A percentile compares a stretch with the other conserved stretches of the same genome.
Evolutionary conservation across 169 alveolate genomes (phyloP).

Genomic region (Babesia divergens): DNA sequence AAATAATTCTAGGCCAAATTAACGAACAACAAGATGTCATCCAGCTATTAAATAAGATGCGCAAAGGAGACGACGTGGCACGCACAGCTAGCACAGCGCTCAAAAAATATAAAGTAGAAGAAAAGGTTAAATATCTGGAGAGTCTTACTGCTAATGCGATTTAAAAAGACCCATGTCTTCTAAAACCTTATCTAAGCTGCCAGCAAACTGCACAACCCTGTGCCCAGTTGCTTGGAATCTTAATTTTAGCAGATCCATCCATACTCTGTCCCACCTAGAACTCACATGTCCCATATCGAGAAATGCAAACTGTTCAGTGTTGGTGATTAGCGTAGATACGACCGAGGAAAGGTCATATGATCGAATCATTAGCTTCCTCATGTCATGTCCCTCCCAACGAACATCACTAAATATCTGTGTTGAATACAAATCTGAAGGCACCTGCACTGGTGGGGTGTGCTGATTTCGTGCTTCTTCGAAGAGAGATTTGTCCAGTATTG

Average conservation of each 20-base stretch:
- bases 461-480: background rate
- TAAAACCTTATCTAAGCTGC: background rate
- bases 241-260: background rate
- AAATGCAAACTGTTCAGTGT: background rate
- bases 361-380: background rate
- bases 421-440: background rate
- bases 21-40: constrained; percentile 12
- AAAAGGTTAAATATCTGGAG: constrained; percentile 22
- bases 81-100: constrained; percentile 5
- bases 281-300: background rate
- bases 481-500: background rate
- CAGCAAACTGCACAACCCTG: background rate
- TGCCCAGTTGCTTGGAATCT: background rate
- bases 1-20: constrained; percentile 31
- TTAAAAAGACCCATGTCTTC: background rate
- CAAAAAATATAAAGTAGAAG: constrained; percentile 21
- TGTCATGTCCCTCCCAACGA: background rate
- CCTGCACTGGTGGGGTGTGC: background rate
- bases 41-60: constrained; percentile 24
- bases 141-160: background rate
- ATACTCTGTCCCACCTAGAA: background rate
- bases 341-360: background rate
- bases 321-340: background rate
- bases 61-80: background rate
- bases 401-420: background rate